phyloP scores from a whole-genome alignment of 2,329 filamentous ascomycete genomes.

The Calonectria pseudoturangicola region DNA sequence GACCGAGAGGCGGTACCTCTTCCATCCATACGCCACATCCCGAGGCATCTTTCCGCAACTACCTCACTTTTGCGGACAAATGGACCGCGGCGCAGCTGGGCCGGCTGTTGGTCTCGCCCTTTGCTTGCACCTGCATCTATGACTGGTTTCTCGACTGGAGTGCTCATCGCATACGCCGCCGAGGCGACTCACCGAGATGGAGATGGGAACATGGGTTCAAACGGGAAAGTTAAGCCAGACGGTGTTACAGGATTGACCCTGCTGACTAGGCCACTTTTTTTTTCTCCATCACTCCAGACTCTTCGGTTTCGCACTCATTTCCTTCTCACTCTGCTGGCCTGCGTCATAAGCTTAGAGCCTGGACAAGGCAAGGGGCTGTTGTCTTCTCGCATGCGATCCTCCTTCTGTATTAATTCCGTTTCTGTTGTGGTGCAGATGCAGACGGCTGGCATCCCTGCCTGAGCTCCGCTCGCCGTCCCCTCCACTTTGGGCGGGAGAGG shows the following conservation, averaged over 20 bases:
- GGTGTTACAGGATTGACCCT: slow-evolving; percentile 2
- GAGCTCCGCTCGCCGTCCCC: slow-evolving; percentile 29
- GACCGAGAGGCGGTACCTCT: background rate
- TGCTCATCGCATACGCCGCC: slow-evolving; percentile 8
- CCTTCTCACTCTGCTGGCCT: slow-evolving; percentile 12
- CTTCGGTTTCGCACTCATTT: slow-evolving; percentile 6
- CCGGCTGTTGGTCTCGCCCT: slow-evolving; percentile 9
- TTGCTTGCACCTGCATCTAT: slow-evolving; percentile 5
- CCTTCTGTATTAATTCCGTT: slow-evolving; percentile 39
- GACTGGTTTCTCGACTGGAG: slow-evolving; percentile 13
- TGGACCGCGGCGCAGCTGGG: slow-evolving; percentile 11
- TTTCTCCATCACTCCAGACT: background rate
- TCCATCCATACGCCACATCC: background rate
- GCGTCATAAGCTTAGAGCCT: slow-evolving; percentile 25
- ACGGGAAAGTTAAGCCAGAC: slow-evolving; percentile 33
- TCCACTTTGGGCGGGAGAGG: slow-evolving; percentile 31
- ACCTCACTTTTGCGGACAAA: slow-evolving; percentile 8
- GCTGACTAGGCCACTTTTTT: slow-evolving; percentile 2
- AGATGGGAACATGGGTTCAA: slow-evolving; percentile 35
- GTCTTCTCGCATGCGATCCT: slow-evolving; percentile 12
- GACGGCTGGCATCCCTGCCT: slow-evolving; percentile 32
- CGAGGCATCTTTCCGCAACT: slow-evolving; percentile 1
- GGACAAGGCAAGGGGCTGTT: slow-evolving; percentile 16
- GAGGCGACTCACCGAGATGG: slow-evolving; percentile 36
- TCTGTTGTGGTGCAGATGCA: slow-evolving; percentile 47